Base-by-base conservation (phyloP, 2,329 filamentous ascomycete species). In the Aureobasidium sp. region DNA sequence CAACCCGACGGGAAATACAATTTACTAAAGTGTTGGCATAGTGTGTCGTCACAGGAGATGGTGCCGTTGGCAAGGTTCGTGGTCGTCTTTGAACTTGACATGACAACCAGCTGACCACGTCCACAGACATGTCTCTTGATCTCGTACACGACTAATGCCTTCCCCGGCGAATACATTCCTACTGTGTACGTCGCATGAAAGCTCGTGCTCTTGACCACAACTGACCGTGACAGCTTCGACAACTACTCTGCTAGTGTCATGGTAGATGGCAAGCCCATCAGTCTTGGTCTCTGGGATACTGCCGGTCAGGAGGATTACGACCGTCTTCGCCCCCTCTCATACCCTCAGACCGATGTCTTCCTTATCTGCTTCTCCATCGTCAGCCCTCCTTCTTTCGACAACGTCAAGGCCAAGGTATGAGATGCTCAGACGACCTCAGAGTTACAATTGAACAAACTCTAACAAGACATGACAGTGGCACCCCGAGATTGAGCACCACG, bases 181-280 rank as follows among this genome's bases (percentile, higher is more conserved):
- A 98, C 93, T 64, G 93, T 98, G 87, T 93, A 75, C 72, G 85
- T 34, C 61, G 17, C 11, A 10, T 48, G 12, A 37, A 38, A 45
- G 12, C 8, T 47, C 40, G 21, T 39, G 22, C 47, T 17, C 39
- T 24, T 27, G 4, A 27, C 17, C 14, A 30, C 35, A 16, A 21
- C 37, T 41, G 22, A 49, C 11, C 21, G 25, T 12, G 56, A 17
- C 62, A 95, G 90, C 59, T 97, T 97, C 74, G 91, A 97, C 70
- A 98, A 98, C 77, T 97, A 97, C 78, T 95, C 91, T 32, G 93
- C 93, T 60, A 95, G 90, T 77, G 93, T 98, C 53, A 96, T 96
- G 88, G 93, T 97, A 54, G 93, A 97, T 76, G 90, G 90, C 65
- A 95, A 95, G 76, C 91, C 91, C 57, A 95, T 97, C 74, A 96